Conservation (phyloP, 257 asterid genomes). For the Salvia hispanica region DNA sequence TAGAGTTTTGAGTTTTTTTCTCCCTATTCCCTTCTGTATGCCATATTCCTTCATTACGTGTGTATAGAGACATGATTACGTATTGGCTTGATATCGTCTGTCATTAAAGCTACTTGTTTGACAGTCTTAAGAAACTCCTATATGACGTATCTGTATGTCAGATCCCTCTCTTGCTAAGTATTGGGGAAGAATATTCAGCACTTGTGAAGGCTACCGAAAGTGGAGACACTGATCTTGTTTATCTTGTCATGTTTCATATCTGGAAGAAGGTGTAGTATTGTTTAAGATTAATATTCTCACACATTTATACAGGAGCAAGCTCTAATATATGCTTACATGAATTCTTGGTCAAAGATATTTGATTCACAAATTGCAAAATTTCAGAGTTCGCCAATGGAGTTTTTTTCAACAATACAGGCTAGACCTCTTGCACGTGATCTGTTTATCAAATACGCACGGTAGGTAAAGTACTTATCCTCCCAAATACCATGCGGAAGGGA, state of each 20-base stretch:
- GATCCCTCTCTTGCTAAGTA: slow-evolving; percentile 96
- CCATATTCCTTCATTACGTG: slow-evolving; percentile 24
- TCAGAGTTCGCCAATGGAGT: slow-evolving; percentile 81
- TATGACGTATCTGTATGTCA: slow-evolving; percentile 32
- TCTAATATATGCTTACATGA: slow-evolving; percentile 12
- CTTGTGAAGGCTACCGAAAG: slow-evolving; percentile 85
- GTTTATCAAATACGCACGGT: slow-evolving; percentile 86
- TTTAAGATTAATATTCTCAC: slow-evolving; percentile 25
- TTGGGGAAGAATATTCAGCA: slow-evolving; percentile 93
- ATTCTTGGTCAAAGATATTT: slow-evolving; percentile 29
- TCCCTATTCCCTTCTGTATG: slow-evolving; percentile 11
- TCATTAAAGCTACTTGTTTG: slow-evolving; percentile 15
- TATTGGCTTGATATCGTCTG: slow-evolving; percentile 7
- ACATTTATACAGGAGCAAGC: slow-evolving; percentile 17
- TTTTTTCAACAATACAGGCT: slow-evolving; percentile 79
- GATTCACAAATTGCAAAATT: slow-evolving; percentile 26
- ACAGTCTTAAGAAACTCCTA: slow-evolving; percentile 13
- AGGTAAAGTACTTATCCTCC: slow-evolving; percentile 33
- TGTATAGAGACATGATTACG: slow-evolving; percentile 15
- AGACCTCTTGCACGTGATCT: slow-evolving; percentile 92
- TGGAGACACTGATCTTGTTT: slow-evolving; percentile 97
- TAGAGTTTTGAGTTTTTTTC: slow-evolving; percentile 26
- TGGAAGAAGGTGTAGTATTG: slow-evolving; percentile 76
- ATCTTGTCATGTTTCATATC: slow-evolving; percentile 90
- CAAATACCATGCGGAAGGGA: slow-evolving; percentile 1